phyloP scores from a whole-genome alignment of 371 early-diverging fungal species.

The Syncephalastrum sp. region DNA sequence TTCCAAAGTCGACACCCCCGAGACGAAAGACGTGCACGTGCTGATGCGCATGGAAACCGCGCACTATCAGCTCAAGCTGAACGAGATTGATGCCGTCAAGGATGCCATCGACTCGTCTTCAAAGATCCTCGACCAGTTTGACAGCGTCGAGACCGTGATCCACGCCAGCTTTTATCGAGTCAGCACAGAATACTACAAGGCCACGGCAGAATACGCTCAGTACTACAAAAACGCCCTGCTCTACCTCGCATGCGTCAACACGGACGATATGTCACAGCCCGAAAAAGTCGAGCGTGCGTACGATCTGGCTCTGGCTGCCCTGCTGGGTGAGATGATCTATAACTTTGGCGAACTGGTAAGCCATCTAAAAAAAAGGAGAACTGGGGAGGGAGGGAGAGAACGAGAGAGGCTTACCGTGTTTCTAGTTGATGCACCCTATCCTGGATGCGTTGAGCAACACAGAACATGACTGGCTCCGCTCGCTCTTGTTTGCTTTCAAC shows the following conservation, averaged over 20 bases:
- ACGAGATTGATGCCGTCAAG: constrained; percentile 79
- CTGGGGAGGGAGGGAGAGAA: not conserved
- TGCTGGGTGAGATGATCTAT: constrained; percentile 94
- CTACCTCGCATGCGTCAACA: constrained; percentile 85
- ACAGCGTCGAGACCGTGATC: constrained; percentile 85
- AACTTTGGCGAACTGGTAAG: constrained; percentile 97
- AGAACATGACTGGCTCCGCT: constrained; percentile 84
- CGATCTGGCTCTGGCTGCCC: constrained; percentile 88
- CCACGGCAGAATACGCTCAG: constrained; percentile 87
- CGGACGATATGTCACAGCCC: constrained; percentile 70
- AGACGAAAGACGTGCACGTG: constrained; percentile 80
- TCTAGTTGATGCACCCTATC: constrained; percentile 92
- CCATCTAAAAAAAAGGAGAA: not conserved
- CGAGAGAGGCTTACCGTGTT: not conserved
- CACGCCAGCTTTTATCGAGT: constrained; percentile 94
- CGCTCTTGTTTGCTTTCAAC: constrained; percentile 90
- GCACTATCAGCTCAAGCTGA: constrained; percentile 71
- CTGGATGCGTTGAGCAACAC: constrained; percentile 79
- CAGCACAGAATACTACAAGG: constrained; percentile 94
- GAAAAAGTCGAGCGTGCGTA: constrained; percentile 88
- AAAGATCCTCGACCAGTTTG: constrained; percentile 77
- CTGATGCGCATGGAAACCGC: constrained; percentile 87
- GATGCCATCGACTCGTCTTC: constrained; percentile 84
- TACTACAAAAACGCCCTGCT: constrained; percentile 95
- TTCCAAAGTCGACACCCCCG: constrained; percentile 67